These are phyloP conservation scores for Xanthoparmelia taractica DNA, from an alignment of 495 filamentous ascomycete species.

Conservation along the genomic window DNA sequence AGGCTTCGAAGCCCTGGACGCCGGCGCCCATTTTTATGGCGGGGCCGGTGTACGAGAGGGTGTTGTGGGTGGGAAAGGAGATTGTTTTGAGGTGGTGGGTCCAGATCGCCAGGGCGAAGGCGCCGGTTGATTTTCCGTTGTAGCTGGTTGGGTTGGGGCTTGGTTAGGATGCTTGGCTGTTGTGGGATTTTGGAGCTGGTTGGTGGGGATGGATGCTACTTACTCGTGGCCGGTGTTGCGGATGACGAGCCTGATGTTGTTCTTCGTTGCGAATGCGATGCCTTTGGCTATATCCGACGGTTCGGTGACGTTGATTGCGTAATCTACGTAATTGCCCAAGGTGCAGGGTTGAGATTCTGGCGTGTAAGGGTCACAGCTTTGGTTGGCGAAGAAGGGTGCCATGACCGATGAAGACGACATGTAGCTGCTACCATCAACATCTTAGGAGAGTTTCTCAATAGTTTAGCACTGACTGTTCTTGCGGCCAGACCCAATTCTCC, in stretches of 20 bases:
- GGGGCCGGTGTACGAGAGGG: constrained; percentile 32
- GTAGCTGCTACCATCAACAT: no score
- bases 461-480: no score
- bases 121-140: constrained; percentile 43
- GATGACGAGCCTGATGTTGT: no score
- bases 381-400: constrained; percentile 40
- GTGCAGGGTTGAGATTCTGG: constrained; percentile 38
- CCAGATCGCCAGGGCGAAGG: constrained; percentile 45
- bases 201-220: no score
- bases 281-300: no score
- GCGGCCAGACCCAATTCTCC: constrained; percentile 28
- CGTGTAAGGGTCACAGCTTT: constrained; percentile 44
- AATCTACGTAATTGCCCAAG: constrained; percentile 43
- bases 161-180: no score
- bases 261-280: no score
- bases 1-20: constrained; percentile 40
- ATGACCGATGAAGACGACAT: constrained; percentile 36
- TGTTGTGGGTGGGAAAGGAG: constrained; percentile 35
- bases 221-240: constrained; percentile 56
- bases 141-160: no score
- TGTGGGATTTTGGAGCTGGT: no score
- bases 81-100: constrained; percentile 45
- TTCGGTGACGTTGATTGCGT: constrained; percentile 37
- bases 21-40: constrained; percentile 45
- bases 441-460: no score